Percentiles rank a stretch among this genome's conserved stretches.
These are phyloP conservation scores for Leptographium wingfieldii DNA, from an alignment of 2,329 filamentous ascomycete species.

Conservation along the genomic window DNA sequence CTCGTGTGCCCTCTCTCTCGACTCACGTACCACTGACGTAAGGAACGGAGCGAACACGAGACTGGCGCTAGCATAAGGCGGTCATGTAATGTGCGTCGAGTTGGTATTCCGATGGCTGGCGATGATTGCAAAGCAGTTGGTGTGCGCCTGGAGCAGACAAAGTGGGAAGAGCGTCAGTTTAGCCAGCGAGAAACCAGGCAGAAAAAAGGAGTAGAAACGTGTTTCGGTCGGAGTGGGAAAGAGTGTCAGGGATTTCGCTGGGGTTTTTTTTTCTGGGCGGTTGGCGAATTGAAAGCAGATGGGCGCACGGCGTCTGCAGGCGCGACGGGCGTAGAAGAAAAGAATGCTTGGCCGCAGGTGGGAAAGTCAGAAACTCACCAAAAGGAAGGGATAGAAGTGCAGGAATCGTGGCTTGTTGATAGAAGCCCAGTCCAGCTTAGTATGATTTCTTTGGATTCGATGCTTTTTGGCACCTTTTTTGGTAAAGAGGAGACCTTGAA, in stretches of 20 bases:
- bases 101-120: not conserved
- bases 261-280: not conserved
- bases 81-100: not conserved
- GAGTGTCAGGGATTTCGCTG: not conserved
- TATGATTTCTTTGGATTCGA: not conserved
- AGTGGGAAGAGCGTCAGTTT: not conserved
- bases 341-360: not conserved
- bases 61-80: conserved; percentile 3
- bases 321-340: not conserved
- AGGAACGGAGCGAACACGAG: not conserved
- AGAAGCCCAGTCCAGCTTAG: not conserved
- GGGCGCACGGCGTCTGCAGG: not conserved
- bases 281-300: not conserved
- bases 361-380: not conserved
- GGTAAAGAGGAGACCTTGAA: not conserved
- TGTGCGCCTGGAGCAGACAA: not conserved
- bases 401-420: not conserved
- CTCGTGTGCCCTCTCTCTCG: conserved; percentile 4
- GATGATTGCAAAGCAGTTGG: not conserved
- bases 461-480: not conserved
- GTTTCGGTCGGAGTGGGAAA: not conserved
- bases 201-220: not conserved
- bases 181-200: not conserved
- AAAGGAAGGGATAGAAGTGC: not conserved
- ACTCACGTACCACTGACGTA: conserved; percentile 2